Conservation (phyloP, 306 rosid species). For the Astragalus glycyphyllos region DNA sequence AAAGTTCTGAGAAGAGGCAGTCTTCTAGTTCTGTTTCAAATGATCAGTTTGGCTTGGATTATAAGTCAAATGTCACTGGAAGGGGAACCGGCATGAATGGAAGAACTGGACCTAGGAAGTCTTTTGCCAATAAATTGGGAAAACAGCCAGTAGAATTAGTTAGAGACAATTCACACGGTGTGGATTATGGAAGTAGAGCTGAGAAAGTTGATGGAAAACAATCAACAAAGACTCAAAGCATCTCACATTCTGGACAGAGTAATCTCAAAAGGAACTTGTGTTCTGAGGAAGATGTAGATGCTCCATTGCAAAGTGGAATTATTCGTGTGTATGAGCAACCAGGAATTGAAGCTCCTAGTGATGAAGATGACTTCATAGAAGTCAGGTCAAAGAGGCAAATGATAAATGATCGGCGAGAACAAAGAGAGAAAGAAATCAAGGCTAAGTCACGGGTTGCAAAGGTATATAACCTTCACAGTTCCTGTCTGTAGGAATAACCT, state of each 20-base stretch:
- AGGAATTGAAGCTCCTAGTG: slow-evolving; percentile 98
- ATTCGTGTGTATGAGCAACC: slow-evolving; percentile 93
- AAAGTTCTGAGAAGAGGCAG: slow-evolving; percentile 64
- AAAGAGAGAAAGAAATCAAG: slow-evolving; percentile 87
- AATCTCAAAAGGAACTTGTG: slow-evolving; percentile 72
- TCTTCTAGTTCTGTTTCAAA: slow-evolving; percentile 52
- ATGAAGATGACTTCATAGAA: slow-evolving; percentile 96
- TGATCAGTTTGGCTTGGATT: slow-evolving; percentile 57
- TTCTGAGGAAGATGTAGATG: slow-evolving; percentile 82
- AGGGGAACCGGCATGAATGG: slow-evolving; percentile 52
- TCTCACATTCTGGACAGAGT: slow-evolving; percentile 67
- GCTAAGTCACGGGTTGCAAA: slow-evolving; percentile 80
- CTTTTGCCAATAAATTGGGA: slow-evolving; percentile 50
- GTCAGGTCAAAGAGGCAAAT: slow-evolving; percentile 97
- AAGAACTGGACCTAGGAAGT: slow-evolving; percentile 68
- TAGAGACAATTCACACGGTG: slow-evolving; percentile 48
- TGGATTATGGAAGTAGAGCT: slow-evolving; percentile 58
- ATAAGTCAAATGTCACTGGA: slow-evolving; percentile 55
- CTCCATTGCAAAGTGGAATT: slow-evolving; percentile 91
- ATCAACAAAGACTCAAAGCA: slow-evolving; percentile 53
- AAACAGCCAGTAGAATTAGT: slow-evolving; percentile 57
- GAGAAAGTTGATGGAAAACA: slow-evolving; percentile 68
- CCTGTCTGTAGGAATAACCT: slow-evolving; percentile 23
- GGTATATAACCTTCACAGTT: slow-evolving; percentile 49
- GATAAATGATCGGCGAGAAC: slow-evolving; percentile 94